Conservation (phyloP, 164 flowering plant genomes). For the Sedum album region DNA sequence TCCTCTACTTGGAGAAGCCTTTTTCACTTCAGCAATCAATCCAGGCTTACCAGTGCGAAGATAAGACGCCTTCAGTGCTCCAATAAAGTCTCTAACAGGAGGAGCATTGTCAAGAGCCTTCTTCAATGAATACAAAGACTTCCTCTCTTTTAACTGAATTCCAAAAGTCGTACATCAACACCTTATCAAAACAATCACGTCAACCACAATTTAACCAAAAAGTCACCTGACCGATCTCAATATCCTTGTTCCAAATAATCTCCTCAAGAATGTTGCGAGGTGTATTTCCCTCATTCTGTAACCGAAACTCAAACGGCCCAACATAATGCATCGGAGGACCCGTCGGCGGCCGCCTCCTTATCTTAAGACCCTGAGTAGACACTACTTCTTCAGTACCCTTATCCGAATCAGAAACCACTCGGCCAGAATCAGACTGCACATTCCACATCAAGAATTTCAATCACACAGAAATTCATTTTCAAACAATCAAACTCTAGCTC, state of each 20-base stretch:
- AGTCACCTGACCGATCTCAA: conserved; percentile 53
- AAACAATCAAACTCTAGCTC: too few relatives aligned
- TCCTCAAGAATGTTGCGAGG: conserved; percentile 94
- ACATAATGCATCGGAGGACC: conserved; percentile 84
- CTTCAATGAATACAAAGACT: conserved; percentile 37
- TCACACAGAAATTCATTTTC: too few relatives aligned
- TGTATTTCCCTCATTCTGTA: conserved; percentile 77
- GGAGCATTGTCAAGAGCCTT: conserved; percentile 50
- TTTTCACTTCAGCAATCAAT: conserved; percentile 96
- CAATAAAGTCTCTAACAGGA: conserved; percentile 75
- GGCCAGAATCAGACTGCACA: conserved; percentile 33
- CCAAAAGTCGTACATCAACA: conserved; percentile 3
- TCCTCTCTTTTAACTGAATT: conserved; percentile 38
- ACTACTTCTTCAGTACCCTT: conserved; percentile 57
- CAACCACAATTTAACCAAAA: background rate
- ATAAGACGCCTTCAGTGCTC: conserved; percentile 65
- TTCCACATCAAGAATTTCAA: background rate
- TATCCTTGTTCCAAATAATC: conserved; percentile 82
- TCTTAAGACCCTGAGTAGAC: conserved; percentile 63
- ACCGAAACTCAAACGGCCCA: conserved; percentile 78
- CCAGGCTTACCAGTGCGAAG: conserved; percentile 74
- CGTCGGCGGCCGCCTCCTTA: conserved; percentile 71
- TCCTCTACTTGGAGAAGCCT: conserved; percentile 99
- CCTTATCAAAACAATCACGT: background rate
- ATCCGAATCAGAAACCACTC: conserved; percentile 45